Evolutionary conservation across 148 eudicot genomes (phyloP).

Genomic region (Cornus controversa): DNA sequence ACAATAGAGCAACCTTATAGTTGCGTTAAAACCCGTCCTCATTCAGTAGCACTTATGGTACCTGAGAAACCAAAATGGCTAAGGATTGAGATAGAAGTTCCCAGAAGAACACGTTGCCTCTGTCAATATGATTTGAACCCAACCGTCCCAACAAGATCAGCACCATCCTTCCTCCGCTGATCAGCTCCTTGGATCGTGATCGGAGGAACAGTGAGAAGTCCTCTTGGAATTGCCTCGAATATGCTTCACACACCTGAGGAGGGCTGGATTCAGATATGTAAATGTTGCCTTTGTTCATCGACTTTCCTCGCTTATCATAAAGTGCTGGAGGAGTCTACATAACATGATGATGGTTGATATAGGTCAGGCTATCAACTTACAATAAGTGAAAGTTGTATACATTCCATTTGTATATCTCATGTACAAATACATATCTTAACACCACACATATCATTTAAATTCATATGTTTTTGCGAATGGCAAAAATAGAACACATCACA

Average conservation of each 20-base stretch:
- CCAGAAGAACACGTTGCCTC: constrained; percentile 80
- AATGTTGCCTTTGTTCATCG: constrained; percentile 66
- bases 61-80: constrained; percentile 50
- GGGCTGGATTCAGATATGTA: constrained; percentile 74
- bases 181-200: constrained; percentile 62
- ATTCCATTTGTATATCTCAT: too few species aligned
- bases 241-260: constrained; percentile 44
- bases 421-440: too few species aligned
- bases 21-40: too few species aligned
- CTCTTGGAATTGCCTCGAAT: constrained; percentile 55
- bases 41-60: constrained; percentile 8
- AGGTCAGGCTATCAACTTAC: too few species aligned
- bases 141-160: constrained; percentile 71
- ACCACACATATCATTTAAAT: too few species aligned
- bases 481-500: too few species aligned
- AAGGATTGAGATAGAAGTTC: constrained; percentile 68
- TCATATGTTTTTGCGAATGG: too few species aligned
- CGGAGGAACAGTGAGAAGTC: constrained; percentile 64
- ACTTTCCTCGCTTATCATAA: constrained; percentile 48
- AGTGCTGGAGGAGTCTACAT: constrained; percentile 65
- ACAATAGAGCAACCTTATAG: too few species aligned
- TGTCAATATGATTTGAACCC: constrained; percentile 47
- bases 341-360: too few species aligned
- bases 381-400: too few species aligned
- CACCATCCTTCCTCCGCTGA: constrained; percentile 63